Percentiles rank a stretch among this genome's conserved stretches.
Conservation (phyloP, 331 rosid species). For the Cydonia oblonga region DNA sequence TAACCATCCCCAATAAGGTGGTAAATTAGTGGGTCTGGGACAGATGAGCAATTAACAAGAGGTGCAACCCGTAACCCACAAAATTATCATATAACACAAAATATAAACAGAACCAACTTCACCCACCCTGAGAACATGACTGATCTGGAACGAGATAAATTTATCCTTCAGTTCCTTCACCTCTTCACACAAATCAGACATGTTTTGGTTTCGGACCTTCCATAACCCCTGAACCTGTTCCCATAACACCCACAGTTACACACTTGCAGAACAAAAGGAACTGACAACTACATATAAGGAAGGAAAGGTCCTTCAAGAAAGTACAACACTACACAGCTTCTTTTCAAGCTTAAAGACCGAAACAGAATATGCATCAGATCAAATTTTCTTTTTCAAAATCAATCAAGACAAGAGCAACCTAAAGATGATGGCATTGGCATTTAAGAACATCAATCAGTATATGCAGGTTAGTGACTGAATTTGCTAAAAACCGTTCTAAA, state of each 20-base stretch:
- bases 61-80: neutral
- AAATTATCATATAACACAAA: neutral
- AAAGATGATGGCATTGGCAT: neutral
- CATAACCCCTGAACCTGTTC: constrained; percentile 79
- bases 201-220: constrained; percentile 59
- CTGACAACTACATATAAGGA: neutral
- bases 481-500: neutral
- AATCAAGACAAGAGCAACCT: neutral
- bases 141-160: constrained; percentile 62
- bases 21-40: neutral
- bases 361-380: neutral
- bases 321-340: neutral
- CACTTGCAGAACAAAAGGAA: neutral
- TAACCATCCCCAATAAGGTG: neutral
- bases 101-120: constrained; percentile 8
- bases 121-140: constrained; percentile 87
- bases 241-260: constrained; percentile 3
- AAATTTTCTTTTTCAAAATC: neutral
- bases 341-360: neutral
- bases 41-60: neutral
- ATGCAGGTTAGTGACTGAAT: neutral
- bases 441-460: neutral
- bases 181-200: constrained; percentile 46
- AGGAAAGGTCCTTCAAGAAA: neutral
- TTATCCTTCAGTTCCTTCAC: constrained; percentile 60